Conservation (phyloP, 192 early-diverging fungal genomes). For the Gamsiella multidivaricata region DNA sequence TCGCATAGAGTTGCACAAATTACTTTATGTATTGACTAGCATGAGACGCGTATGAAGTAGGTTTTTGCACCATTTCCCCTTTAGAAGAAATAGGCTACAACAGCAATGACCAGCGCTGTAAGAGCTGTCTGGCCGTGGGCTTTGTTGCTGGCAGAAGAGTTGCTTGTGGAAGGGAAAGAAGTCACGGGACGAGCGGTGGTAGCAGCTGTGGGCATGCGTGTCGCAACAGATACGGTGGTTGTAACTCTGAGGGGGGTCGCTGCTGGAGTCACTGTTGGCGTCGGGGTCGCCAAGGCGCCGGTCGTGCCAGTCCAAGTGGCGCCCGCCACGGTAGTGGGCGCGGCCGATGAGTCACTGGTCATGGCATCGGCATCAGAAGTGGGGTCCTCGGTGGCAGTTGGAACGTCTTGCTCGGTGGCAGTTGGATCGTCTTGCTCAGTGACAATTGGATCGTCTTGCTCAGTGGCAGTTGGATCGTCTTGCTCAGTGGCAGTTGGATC, state of each 20-base stretch:
- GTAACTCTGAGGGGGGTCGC: too few species aligned
- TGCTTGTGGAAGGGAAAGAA: slow-evolving; percentile 8
- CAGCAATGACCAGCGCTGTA: slow-evolving; percentile 8
- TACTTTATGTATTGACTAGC: background rate
- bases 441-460: too few species aligned
- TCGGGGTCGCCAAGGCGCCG: background rate
- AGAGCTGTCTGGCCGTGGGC: background rate
- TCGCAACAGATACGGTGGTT: background rate
- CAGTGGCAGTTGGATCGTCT: background rate
- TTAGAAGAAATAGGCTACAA: slow-evolving; percentile 10
- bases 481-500: background rate
- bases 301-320: background rate
- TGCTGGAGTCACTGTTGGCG: background rate
- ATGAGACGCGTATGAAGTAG: background rate
- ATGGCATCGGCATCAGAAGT: background rate
- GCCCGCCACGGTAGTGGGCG: background rate
- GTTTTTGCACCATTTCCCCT: background rate
- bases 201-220: background rate
- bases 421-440: too few species aligned
- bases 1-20: too few species aligned
- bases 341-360: background rate
- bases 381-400: background rate
- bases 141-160: background rate
- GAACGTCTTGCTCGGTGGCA: too few species aligned
- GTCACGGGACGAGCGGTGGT: slow-evolving; percentile 2